These are phyloP conservation scores for Venturia carpophila DNA, from an alignment of 2,329 filamentous ascomycete genomes.

Conservation along the genomic window DNA sequence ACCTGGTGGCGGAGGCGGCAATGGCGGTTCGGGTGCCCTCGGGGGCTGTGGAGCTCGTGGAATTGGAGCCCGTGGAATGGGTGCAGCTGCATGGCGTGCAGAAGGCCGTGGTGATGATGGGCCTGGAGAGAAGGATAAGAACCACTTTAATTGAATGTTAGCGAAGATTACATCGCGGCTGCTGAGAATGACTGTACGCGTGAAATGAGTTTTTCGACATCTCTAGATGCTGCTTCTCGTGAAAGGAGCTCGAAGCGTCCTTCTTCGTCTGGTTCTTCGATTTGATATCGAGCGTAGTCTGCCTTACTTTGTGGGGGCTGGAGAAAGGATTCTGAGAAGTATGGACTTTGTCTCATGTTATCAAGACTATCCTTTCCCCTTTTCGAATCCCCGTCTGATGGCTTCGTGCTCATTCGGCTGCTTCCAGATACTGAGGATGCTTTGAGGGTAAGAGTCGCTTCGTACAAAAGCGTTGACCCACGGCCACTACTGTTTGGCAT, in stretches of 20 bases:
- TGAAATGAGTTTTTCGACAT: background rate
- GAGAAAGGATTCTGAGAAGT: background rate
- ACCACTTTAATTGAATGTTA: background rate
- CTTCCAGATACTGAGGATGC: background rate
- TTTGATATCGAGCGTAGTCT: background rate
- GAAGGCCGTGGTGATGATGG: background rate
- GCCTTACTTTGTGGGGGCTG: background rate
- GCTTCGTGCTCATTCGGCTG: background rate
- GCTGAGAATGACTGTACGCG: background rate
- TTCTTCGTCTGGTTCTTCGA: background rate
- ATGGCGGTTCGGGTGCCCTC: background rate
- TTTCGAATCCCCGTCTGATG: background rate
- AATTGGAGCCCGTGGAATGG: background rate
- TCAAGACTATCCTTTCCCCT: background rate
- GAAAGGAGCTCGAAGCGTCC: background rate
- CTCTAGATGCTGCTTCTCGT: slow-evolving; percentile 3
- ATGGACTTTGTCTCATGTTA: slow-evolving; percentile 7
- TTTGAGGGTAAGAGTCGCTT: slow-evolving; percentile 5
- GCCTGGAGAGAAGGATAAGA: background rate
- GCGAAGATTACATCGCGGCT: background rate
- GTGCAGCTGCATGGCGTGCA: background rate
- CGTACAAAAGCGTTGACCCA: slow-evolving; percentile 8
- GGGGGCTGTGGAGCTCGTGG: background rate
- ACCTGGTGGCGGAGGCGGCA: background rate
- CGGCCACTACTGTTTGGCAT: slow-evolving; percentile 8